Percentiles rank a stretch among this genome's conserved stretches.
Conservation (phyloP, 2,329 filamentous ascomycete species). For the Fusarium sp. region DNA sequence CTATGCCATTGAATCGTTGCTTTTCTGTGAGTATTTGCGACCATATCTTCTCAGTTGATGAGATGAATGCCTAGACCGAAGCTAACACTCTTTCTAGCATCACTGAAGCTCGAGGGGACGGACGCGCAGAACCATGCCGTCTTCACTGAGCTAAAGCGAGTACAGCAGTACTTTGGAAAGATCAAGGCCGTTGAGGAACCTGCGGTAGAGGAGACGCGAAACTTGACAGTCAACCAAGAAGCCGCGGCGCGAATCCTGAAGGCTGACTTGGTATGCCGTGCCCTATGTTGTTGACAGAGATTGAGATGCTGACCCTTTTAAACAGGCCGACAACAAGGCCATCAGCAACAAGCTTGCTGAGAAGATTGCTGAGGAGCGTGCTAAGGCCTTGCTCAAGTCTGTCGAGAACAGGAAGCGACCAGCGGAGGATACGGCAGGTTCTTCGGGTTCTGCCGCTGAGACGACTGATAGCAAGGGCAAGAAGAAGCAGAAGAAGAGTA, state of each 20-base stretch:
- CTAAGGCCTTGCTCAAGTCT: conserved; percentile 63
- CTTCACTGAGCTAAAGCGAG: conserved; percentile 85
- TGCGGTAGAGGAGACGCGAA: conserved; percentile 58
- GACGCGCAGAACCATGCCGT: conserved; percentile 88
- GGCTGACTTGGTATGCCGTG: conserved; percentile 74
- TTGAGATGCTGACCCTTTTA: conserved; percentile 17
- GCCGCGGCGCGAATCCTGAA: conserved; percentile 87
- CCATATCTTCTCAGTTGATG: background rate
- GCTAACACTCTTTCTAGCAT: conserved; percentile 58
- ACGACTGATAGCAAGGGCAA: conserved; percentile 44
- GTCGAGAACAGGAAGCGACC: conserved; percentile 60
- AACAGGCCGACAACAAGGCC: conserved; percentile 63
- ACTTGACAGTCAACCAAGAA: conserved; percentile 74
- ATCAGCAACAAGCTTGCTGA: conserved; percentile 66
- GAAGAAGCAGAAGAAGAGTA: conserved; percentile 51
- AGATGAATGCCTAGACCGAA: background rate
- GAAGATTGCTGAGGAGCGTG: conserved; percentile 68
- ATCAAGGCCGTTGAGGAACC: conserved; percentile 82
- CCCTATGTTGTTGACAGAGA: background rate
- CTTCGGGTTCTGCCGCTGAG: conserved; percentile 32
- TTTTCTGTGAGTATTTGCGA: conserved; percentile 75
- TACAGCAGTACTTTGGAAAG: conserved; percentile 93
- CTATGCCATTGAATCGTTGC: conserved; percentile 89
- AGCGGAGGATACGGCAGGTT: conserved; percentile 49
- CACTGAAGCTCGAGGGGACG: conserved; percentile 81